Conservation (phyloP, 495 filamentous ascomycete species). For the Aspergillus conjunctus region DNA sequence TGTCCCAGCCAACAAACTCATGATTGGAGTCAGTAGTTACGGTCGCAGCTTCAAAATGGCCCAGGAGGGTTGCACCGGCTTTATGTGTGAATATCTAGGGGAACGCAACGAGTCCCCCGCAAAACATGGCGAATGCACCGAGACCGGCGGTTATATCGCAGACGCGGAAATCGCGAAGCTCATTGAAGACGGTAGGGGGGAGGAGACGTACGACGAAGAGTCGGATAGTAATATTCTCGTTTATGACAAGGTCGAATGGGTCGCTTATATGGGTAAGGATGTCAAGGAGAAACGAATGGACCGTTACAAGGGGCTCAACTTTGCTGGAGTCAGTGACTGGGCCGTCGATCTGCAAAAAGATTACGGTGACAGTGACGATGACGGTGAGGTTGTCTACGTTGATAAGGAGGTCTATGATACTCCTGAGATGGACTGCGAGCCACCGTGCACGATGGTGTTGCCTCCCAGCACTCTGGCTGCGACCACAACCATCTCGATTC, state of each 20-base stretch:
- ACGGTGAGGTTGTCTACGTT: constrained; percentile 1
- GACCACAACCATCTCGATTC: neutral
- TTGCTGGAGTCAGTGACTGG: constrained; percentile 43
- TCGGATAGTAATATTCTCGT: constrained; percentile 40
- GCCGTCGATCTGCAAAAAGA: constrained; percentile 35
- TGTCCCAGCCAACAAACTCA: constrained; percentile 40
- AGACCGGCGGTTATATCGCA: constrained; percentile 30
- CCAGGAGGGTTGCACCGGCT: constrained; percentile 16
- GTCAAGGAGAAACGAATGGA: constrained; percentile 27
- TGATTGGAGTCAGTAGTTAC: constrained; percentile 42
- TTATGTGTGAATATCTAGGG: constrained; percentile 12
- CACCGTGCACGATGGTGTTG: neutral
- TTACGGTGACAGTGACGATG: neutral
- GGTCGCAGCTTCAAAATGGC: constrained; percentile 9
- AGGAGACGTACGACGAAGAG: constrained; percentile 9
- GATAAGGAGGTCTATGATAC: constrained; percentile 2
- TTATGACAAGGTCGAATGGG: constrained; percentile 37
- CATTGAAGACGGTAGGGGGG: neutral
- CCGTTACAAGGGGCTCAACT: constrained; percentile 25
- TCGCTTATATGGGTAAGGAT: constrained; percentile 39
- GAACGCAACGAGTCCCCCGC: constrained; percentile 2
- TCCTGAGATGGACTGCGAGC: neutral
- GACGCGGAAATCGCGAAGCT: constrained; percentile 22
- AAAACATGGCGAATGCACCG: constrained; percentile 8
- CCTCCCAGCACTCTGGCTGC: neutral